Conservation (phyloP, 2,329 filamentous ascomycete species). For the Calycina herbarum region DNA sequence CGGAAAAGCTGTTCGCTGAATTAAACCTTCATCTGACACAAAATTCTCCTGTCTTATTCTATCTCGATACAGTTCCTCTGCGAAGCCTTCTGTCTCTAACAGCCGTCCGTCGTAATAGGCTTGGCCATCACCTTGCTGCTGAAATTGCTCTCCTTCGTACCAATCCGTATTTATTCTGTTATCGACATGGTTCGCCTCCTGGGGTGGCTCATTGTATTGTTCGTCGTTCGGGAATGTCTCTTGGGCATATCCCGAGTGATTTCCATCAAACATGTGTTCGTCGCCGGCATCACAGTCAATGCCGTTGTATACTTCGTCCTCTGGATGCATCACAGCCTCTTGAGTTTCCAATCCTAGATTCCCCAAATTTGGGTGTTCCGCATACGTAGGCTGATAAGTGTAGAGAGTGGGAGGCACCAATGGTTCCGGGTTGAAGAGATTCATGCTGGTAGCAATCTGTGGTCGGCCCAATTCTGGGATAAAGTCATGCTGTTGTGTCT, state of each 20-base stretch:
- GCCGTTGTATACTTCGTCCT: neutral
- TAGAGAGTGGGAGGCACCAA: neutral
- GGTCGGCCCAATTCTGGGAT: neutral
- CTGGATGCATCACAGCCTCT: neutral
- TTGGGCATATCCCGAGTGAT: neutral
- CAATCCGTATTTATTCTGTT: neutral
- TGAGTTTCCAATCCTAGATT: neutral
- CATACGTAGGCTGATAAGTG: neutral
- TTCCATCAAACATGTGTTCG: neutral
- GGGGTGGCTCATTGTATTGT: neutral
- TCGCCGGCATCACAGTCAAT: neutral
- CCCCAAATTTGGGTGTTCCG: neutral
- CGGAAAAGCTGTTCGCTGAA: neutral
- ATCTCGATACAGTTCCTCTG: neutral
- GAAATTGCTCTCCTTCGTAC: neutral
- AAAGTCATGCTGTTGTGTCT: slow-evolving; percentile 12
- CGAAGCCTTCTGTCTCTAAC: neutral
- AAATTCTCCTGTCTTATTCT: neutral
- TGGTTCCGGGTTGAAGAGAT: neutral
- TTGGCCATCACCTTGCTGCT: neutral
- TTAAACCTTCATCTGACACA: neutral
- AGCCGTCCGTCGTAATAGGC: neutral
- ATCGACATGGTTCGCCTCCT: neutral
- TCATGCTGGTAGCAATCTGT: neutral
- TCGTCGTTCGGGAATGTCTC: neutral